Evolutionary conservation across 768 basidiomycete species (phyloP), one percentile per base, ranked within the genome.

Genomic region (Pisolithus orientalis): DNA sequence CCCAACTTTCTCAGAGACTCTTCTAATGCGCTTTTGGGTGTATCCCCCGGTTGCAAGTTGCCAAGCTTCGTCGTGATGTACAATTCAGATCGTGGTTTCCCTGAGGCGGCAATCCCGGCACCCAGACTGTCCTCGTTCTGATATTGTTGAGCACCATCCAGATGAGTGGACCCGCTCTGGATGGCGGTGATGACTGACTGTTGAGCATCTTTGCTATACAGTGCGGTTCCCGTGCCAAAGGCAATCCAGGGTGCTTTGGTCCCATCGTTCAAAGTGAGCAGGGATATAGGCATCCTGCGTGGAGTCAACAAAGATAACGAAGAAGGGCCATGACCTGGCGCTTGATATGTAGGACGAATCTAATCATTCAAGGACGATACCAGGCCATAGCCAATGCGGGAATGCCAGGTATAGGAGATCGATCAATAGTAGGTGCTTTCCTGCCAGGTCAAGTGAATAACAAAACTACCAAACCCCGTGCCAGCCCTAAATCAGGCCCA

Each of bases 81-180:
- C 9, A 88, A 63, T 47, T 77, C 74, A 0, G 75, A 75, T 17
- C 81, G 78, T 8, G 76, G 62, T 57, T 75, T 80, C 25, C 76
- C 75, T 3, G 80, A 76, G 3, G 69, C 71, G 47, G 67, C 69
- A 56, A 84, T 73, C 9, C 78, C 82, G 13, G 63, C 70, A 0
- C 79, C 82, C 16, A 83, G 68, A 1, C 70, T 70, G 1, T 72
- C 71, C 60, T 85, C 83, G 54, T 85, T 85, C 7, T 51, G 52
- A 63, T 85, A 85, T 47, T 67, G 48, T 60, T 84, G 82, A 3
- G 83, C 83, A n/a, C 80, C 78, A 59, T 85, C 84, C 16, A 86
- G 71, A 60, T 85, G 84, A 11, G 70, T 79, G 58, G 84, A 73
- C 2, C 80, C 80, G 44, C 68, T 73, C n/a, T 74, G 68, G 48